These are phyloP conservation scores for Penicillium longicatenatum DNA, from an alignment of 495 filamentous ascomycete genomes.

Conservation along the genomic window DNA sequence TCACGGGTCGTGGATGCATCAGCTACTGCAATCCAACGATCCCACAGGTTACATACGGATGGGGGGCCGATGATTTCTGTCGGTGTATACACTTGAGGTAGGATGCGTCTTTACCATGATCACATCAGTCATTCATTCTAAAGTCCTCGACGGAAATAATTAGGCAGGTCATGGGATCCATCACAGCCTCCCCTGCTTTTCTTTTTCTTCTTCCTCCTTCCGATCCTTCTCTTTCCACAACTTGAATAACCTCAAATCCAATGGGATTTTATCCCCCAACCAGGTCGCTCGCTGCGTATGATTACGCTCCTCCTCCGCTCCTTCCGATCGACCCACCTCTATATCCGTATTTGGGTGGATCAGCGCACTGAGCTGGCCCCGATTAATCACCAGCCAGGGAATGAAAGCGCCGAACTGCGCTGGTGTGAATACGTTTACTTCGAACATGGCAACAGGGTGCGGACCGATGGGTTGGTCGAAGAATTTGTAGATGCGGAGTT, in stretches of 20 bases:
- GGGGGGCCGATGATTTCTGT: no score
- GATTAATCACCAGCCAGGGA: conserved; percentile 79
- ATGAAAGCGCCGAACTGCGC: conserved; percentile 87
- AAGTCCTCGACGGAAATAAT: no score
- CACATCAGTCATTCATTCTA: background rate
- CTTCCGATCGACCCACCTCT: background rate
- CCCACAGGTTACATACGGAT: background rate
- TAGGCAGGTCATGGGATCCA: no score
- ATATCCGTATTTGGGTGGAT: conserved; percentile 78
- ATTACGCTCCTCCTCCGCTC: conserved; percentile 57
- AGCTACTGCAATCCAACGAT: background rate
- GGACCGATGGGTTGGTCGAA: conserved; percentile 80
- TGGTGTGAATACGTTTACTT: conserved; percentile 85
- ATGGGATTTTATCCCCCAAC: conserved; percentile 73
- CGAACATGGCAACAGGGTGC: conserved; percentile 84
- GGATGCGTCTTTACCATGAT: no score
- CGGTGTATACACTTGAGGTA: background rate
- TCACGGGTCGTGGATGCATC: background rate
- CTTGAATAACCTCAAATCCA: conserved; percentile 68
- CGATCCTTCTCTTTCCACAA: conserved; percentile 35
- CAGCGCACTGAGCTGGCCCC: conserved; percentile 77
- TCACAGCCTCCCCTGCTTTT: conserved; percentile 4
- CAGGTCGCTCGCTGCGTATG: conserved; percentile 83
- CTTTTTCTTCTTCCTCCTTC: conserved; percentile 22
- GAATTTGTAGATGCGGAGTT: conserved; percentile 78